Conservation (phyloP, 108 stramenopile species). For the Cylindrotheca closterium region DNA sequence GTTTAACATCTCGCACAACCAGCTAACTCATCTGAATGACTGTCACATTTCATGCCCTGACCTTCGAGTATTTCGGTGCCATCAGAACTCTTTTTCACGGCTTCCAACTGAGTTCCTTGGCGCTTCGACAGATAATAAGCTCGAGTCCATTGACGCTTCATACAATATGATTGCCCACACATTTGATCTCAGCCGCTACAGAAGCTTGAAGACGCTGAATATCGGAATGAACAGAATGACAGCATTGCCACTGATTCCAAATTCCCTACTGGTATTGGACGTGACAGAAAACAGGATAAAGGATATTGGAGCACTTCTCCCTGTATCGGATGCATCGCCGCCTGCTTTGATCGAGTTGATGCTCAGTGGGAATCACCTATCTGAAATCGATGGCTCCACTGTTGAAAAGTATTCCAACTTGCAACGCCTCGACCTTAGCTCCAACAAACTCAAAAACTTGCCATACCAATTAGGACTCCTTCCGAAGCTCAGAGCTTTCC, state of each 20-base stretch:
- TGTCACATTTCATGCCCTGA: background rate
- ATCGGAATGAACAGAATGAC: constrained; percentile 17
- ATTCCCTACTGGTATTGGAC: constrained; percentile 12
- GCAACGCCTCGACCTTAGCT: constrained; percentile 20
- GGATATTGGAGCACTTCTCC: constrained; percentile 17
- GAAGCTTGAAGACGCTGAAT: constrained; percentile 12
- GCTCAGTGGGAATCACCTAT: constrained; percentile 21
- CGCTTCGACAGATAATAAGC: background rate
- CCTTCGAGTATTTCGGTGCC: constrained; percentile 12
- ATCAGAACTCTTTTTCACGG: constrained; percentile 11
- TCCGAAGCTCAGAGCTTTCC: constrained; percentile 2
- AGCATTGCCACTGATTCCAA: constrained; percentile 13
- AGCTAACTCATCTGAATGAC: constrained; percentile 17
- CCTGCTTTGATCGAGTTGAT: constrained; percentile 14
- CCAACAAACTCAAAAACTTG: constrained; percentile 30
- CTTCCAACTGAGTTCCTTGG: constrained; percentile 1
- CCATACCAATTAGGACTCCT: constrained; percentile 30
- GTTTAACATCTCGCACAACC: background rate
- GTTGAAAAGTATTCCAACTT: background rate
- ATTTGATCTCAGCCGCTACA: constrained; percentile 10
- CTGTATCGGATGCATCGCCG: background rate
- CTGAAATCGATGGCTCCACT: constrained; percentile 10
- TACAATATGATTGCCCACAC: constrained; percentile 8
- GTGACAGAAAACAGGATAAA: constrained; percentile 19
- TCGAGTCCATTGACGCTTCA: constrained; percentile 24